Evolutionary conservation across 345 rosid genomes (phyloP), one percentile per base, ranked within the genome.

Genomic region (Euphorbia tirucalli): DNA sequence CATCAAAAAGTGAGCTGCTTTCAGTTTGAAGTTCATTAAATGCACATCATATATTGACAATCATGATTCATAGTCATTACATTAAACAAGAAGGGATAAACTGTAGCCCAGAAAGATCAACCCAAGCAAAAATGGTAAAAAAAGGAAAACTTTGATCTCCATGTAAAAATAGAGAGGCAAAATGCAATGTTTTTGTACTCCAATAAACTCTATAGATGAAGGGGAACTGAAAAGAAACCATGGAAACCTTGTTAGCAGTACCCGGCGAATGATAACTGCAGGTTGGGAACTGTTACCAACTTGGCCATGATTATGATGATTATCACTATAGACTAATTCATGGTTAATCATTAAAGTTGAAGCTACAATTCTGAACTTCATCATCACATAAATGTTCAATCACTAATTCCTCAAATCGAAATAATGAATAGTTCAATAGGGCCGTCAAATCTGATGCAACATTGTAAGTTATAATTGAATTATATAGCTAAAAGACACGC

Each of bases 1-100:
- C 83, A 88, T 79, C 87, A 78, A 77, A 73, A 77, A 74, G 65
- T 76, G 82, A 57, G 27, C 75, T 67, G 27, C 75, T 67, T 79
- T 86, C 85, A 81, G 89, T 78, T 66, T 75, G 67, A 61, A 75
- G 62, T 68, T 70, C 15, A 57, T 58, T 56, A 54, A 66, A 64
- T 61, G 35, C 61, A 32, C 68, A 61, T 46, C 14, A 14, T 0
- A 55, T 15, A 19, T 13, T 13, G 52, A 46, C 19, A 35, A 35
- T 44, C 49, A 44, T 44, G 10, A 2, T 46, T 46, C 16, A 46
- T 24, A 1, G 44, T 13, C 21, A 55, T 27, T 8, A 30, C 19
- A 50, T 48, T 49, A 64, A 25, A 50, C 21, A 22, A 61, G 30
- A 46, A 69, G 32, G 24, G 37, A 69, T 57, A 16, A 55, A 54